These are phyloP conservation scores for Ampelomyces quisqualis DNA, from an alignment of 2,329 filamentous ascomycete genomes.

Conservation along the genomic window DNA sequence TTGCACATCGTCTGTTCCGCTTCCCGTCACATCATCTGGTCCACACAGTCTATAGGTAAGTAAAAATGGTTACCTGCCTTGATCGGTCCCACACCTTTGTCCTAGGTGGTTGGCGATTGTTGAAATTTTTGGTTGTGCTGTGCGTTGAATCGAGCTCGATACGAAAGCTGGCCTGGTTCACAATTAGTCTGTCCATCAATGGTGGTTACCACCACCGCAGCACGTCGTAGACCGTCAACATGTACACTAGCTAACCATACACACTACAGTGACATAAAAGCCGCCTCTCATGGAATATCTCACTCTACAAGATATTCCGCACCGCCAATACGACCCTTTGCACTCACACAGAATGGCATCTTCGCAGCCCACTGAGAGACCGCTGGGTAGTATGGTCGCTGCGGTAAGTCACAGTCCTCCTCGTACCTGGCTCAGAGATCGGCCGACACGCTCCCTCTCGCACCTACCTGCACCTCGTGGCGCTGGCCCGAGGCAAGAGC, in stretches of 20 bases:
- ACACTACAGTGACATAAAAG: background rate
- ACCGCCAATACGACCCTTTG: constrained; percentile 32
- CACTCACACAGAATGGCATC: constrained; percentile 34
- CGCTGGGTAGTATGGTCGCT: constrained; percentile 27
- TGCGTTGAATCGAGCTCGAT: too few species aligned
- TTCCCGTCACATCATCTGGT: background rate
- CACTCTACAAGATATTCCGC: constrained; percentile 43
- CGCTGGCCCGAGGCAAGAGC: background rate
- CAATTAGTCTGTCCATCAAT: too few species aligned
- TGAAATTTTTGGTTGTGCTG: too few species aligned
- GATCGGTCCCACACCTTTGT: too few species aligned
- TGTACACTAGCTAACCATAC: background rate
- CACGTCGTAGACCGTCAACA: background rate
- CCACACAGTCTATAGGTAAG: background rate
- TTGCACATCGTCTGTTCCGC: background rate
- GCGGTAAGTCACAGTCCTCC: constrained; percentile 30
- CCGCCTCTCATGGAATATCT: constrained; percentile 39
- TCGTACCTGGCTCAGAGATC: too few species aligned
- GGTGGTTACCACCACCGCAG: background rate
- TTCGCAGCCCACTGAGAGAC: constrained; percentile 24
- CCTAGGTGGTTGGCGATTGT: too few species aligned
- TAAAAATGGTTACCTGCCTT: too few species aligned
- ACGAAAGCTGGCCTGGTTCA: too few species aligned
- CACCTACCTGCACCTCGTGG: background rate
- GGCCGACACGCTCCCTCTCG: too few species aligned